Evolutionary conservation across 768 basidiomycete species (phyloP).

Genomic region (Lactarius tabidus): DNA sequence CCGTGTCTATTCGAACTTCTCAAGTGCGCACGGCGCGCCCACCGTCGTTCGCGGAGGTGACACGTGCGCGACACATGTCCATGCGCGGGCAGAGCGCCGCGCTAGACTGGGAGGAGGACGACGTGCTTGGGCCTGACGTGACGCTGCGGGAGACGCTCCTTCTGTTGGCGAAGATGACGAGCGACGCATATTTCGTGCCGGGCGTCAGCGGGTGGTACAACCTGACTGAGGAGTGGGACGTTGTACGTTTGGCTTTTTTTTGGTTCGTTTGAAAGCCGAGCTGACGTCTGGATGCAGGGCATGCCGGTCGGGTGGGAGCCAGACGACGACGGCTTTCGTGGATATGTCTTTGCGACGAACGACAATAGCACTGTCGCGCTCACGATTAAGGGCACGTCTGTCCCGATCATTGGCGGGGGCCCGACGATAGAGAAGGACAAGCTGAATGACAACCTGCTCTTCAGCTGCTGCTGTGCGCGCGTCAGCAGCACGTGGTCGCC

Average conservation of each 20-base stretch:
- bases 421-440: conserved; percentile 88
- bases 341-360: conserved; percentile 81
- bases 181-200: conserved; percentile 66
- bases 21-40: conserved; percentile 44
- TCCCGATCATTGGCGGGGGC: conserved; percentile 67
- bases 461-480: conserved; percentile 93
- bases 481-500: conserved; percentile 94
- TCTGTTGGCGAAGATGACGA: conserved; percentile 84
- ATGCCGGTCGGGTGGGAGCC: conserved; percentile 88
- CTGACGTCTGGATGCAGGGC: conserved; percentile 37
- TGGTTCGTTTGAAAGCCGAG: background rate
- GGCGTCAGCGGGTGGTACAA: conserved; percentile 67
- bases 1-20: conserved; percentile 42
- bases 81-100: conserved; percentile 39
- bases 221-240: conserved; percentile 58
- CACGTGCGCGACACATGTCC: conserved; percentile 36
- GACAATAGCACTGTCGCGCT: conserved; percentile 86
- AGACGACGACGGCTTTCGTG: conserved; percentile 84
- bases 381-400: conserved; percentile 91
- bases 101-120: conserved; percentile 60
- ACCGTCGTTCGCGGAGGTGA: conserved; percentile 37
- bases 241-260: conserved; percentile 35
- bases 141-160: conserved; percentile 66
- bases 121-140: conserved; percentile 68
- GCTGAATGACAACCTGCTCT: conserved; percentile 91